Conservation (phyloP, 2,329 filamentous ascomycete species). For the Chaetomium globosum region DNA sequence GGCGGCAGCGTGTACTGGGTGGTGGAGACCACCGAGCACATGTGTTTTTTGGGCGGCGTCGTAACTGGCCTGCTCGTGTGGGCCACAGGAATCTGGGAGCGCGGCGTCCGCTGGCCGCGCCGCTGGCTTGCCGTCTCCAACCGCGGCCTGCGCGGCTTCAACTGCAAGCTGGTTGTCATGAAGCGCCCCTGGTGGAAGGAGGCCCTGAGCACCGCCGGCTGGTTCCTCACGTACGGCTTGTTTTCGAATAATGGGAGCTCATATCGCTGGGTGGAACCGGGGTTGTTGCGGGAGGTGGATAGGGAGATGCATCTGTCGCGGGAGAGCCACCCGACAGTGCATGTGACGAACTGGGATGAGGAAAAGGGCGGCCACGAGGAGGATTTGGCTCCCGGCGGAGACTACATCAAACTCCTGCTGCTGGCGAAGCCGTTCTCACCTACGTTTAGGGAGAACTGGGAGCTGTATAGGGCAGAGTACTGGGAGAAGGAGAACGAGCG, state of each 20-base stretch:
- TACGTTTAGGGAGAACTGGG: conserved; percentile 95
- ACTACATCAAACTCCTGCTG: conserved; percentile 87
- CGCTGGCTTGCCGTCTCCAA: conserved; percentile 90
- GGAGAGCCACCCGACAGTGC: conserved; percentile 47
- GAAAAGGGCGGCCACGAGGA: conserved; percentile 76
- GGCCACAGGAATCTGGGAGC: conserved; percentile 95
- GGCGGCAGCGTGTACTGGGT: conserved; percentile 97
- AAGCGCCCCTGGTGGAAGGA: conserved; percentile 82
- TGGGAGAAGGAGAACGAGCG: conserved; percentile 97
- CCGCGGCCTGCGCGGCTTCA: conserved; percentile 85
- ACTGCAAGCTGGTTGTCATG: conserved; percentile 92
- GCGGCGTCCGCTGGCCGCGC: conserved; percentile 89
- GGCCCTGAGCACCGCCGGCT: conserved; percentile 69
- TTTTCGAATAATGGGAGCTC: conserved; percentile 70
- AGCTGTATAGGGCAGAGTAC: conserved; percentile 88
- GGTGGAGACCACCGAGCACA: conserved; percentile 84
- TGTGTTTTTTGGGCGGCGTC: conserved; percentile 87
- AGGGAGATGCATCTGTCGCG: conserved; percentile 56
- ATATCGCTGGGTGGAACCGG: conserved; percentile 76
- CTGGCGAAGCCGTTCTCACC: conserved; percentile 94
- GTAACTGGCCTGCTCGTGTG: conserved; percentile 86
- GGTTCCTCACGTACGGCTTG: conserved; percentile 75
- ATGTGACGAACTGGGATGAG: conserved; percentile 52
- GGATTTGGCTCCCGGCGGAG: conserved; percentile 84
- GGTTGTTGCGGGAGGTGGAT: conserved; percentile 61